phyloP scores from a whole-genome alignment of 495 filamentous ascomycete species.

The Aspergillus egyptiacus region DNA sequence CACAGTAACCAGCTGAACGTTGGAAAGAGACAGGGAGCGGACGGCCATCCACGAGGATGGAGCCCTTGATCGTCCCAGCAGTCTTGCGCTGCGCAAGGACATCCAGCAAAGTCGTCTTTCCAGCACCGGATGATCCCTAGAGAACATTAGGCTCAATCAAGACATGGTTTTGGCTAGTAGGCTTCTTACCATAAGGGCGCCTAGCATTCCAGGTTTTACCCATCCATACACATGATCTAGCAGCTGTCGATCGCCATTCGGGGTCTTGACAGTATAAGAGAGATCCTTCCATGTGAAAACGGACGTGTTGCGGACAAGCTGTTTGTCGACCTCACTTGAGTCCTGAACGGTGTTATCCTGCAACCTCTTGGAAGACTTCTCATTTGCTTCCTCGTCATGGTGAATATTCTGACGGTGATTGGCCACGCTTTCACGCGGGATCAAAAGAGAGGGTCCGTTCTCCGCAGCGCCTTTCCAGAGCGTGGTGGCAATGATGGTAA shows the following conservation, averaged over 20 bases:
- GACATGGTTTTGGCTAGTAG: background rate
- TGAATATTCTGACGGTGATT: constrained; percentile 12
- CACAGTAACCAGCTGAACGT: constrained; percentile 53
- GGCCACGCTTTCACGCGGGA: constrained; percentile 34
- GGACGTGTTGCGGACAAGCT: constrained; percentile 42
- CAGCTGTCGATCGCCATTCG: constrained; percentile 38
- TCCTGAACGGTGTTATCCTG: background rate
- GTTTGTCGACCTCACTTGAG: constrained; percentile 17
- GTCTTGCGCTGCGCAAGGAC: constrained; percentile 61
- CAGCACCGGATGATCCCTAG: constrained; percentile 51
- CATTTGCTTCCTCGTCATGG: constrained; percentile 29
- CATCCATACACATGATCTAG: constrained; percentile 81
- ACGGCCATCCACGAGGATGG: constrained; percentile 77
- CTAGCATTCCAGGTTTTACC: constrained; percentile 79
- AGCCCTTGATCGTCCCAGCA: constrained; percentile 81
- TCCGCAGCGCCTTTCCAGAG: constrained; percentile 32
- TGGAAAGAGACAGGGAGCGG: constrained; percentile 76
- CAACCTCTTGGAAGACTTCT: constrained; percentile 12
- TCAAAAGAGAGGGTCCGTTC: constrained; percentile 29
- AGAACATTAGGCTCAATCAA: background rate
- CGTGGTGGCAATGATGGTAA: constrained; percentile 34
- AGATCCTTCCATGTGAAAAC: constrained; percentile 59
- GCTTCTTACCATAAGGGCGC: constrained; percentile 53
- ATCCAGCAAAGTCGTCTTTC: constrained; percentile 56
- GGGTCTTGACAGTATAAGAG: constrained; percentile 45